Percentiles rank a stretch among this genome's conserved stretches.
Evolutionary conservation across 108 stramenopile genomes (phyloP).

Genomic region (Mediolabrus comicus): DNA sequence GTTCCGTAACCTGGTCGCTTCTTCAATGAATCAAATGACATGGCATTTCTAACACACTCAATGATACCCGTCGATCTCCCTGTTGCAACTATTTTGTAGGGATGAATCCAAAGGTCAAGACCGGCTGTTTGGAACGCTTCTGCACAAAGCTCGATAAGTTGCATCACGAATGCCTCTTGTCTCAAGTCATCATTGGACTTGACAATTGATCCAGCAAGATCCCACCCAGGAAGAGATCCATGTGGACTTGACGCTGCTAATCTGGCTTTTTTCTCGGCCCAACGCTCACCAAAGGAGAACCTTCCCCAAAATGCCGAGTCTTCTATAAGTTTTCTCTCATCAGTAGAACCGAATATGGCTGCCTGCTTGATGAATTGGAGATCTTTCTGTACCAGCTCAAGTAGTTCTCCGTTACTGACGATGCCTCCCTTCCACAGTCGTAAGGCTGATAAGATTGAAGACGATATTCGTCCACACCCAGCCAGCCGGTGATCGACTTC

Average conservation of each 20-base stretch:
- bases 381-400: constrained; percentile 88
- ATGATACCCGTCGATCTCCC: constrained; percentile 90
- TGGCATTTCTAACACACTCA: constrained; percentile 89
- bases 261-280: constrained; percentile 91
- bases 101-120: constrained; percentile 86
- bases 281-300: constrained; percentile 94
- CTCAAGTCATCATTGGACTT: constrained; percentile 98
- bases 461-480: constrained; percentile 80
- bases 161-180: constrained; percentile 96
- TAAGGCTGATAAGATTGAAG: constrained; percentile 79
- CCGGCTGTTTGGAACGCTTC: constrained; percentile 91
- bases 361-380: constrained; percentile 65
- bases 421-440: constrained; percentile 81
- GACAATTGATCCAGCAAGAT: constrained; percentile 92
- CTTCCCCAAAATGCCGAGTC: constrained; percentile 89
- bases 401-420: constrained; percentile 79
- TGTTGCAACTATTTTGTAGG: constrained; percentile 94
- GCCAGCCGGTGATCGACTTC: constrained; percentile 75
- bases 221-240: constrained; percentile 79
- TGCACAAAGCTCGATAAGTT: constrained; percentile 90
- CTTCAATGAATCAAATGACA: constrained; percentile 95
- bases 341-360: constrained; percentile 46
- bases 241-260: constrained; percentile 77
- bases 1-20: constrained; percentile 89
- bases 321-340: constrained; percentile 70